phyloP scores from a whole-genome alignment of 805 yeast genomes.

The Kuraishia hungarica region DNA sequence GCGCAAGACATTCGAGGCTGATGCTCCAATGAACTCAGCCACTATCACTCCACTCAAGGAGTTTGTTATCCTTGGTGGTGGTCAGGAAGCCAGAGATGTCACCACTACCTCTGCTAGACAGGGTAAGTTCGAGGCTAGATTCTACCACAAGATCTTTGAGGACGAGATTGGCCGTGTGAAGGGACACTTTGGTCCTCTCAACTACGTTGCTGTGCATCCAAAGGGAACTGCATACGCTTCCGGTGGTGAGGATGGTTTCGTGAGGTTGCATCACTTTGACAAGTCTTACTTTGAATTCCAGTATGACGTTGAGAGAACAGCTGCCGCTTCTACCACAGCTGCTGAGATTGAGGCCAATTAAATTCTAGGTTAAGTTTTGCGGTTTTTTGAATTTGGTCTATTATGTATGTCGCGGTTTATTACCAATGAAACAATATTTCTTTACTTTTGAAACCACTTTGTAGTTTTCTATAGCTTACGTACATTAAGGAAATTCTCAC shows the following conservation, averaged over 20 bases:
- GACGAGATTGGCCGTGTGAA: slow-evolving; percentile 96
- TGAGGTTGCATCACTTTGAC: slow-evolving; percentile 90
- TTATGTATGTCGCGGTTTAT: not conserved
- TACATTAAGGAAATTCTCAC: too few relatives aligned
- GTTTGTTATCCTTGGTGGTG: slow-evolving; percentile 93
- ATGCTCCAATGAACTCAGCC: slow-evolving; percentile 93
- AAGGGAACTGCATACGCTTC: slow-evolving; percentile 89
- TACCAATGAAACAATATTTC: not conserved
- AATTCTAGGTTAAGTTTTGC: not conserved
- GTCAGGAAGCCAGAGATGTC: slow-evolving; percentile 98
- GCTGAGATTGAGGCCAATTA: not conserved
- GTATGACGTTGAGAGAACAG: slow-evolving; percentile 85
- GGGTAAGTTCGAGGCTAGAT: slow-evolving; percentile 95
- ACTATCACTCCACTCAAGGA: slow-evolving; percentile 90
- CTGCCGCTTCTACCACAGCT: slow-evolving; percentile 26
- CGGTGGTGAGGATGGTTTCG: slow-evolving; percentile 98
- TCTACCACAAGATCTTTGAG: slow-evolving; percentile 88
- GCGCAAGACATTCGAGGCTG: slow-evolving; percentile 72
- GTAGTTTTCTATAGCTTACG: too few relatives aligned
- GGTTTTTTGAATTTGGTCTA: not conserved
- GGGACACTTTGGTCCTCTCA: slow-evolving; percentile 99
- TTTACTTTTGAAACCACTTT: not conserved
- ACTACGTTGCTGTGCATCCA: slow-evolving; percentile 90
- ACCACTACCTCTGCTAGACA: slow-evolving; percentile 92
- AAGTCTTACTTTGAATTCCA: slow-evolving; percentile 88